Conservation (phyloP, 2,329 filamentous ascomycete species). For the Fusarium sp. region DNA sequence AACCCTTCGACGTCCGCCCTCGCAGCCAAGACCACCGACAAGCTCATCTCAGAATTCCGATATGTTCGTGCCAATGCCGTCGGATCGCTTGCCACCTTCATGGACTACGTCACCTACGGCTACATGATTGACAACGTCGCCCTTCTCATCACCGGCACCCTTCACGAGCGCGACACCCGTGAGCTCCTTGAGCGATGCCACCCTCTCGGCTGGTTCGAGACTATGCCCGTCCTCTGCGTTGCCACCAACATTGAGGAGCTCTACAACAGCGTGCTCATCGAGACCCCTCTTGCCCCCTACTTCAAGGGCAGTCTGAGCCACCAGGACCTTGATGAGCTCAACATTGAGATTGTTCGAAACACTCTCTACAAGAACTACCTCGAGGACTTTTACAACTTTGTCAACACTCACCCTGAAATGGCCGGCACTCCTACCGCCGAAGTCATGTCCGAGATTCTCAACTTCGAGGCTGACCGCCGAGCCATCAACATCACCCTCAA, state of each 20-base stretch:
- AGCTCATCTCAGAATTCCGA: constrained; percentile 96
- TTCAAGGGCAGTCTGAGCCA: constrained; percentile 98
- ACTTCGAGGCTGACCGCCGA: constrained; percentile 96
- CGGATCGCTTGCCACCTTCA: constrained; percentile 91
- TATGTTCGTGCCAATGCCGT: constrained; percentile 95
- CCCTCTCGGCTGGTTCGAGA: constrained; percentile 98
- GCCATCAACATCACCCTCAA: constrained; percentile 99
- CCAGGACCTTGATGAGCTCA: constrained; percentile 97
- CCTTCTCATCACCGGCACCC: constrained; percentile 94
- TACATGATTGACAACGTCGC: constrained; percentile 99
- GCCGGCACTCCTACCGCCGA: constrained; percentile 89
- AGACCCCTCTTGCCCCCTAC: constrained; percentile 94
- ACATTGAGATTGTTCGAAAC: constrained; percentile 99
- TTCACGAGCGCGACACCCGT: constrained; percentile 96
- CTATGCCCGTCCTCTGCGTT: constrained; percentile 96
- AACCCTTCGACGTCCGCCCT: constrained; percentile 97
- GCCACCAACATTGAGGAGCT: constrained; percentile 98
- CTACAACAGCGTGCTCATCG: constrained; percentile 97
- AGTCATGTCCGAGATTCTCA: constrained; percentile 94
- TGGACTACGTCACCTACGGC: constrained; percentile 98
- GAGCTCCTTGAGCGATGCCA: constrained; percentile 97
- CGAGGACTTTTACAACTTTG: constrained; percentile 95
- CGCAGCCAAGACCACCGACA: constrained; percentile 95
- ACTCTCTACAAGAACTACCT: constrained; percentile 99
- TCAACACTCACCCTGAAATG: constrained; percentile 90